phyloP scores from a whole-genome alignment of 2,329 filamentous ascomycete genomes.

The Epichloe festucae region DNA sequence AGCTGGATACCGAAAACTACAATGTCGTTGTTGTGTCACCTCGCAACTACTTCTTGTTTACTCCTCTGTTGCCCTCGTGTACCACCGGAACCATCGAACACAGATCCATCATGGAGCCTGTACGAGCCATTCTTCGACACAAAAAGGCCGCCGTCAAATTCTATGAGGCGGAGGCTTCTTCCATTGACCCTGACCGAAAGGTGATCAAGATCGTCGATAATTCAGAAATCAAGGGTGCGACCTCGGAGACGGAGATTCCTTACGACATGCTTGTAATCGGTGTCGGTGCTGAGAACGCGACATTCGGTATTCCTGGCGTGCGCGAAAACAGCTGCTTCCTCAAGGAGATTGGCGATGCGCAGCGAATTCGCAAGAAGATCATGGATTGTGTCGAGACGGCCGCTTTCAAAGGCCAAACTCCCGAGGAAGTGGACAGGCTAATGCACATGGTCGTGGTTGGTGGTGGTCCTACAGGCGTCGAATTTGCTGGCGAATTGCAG shows the following conservation, averaged over 20 bases:
- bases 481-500: slow-evolving; percentile 95
- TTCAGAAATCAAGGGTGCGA: slow-evolving; percentile 80
- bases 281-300: slow-evolving; percentile 95
- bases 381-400: slow-evolving; percentile 99
- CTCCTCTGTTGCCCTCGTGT: slow-evolving; percentile 89
- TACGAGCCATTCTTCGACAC: slow-evolving; percentile 88
- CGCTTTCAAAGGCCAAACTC: slow-evolving; percentile 88
- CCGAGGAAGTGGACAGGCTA: slow-evolving; percentile 81
- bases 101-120: slow-evolving; percentile 98
- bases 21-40: slow-evolving; percentile 97
- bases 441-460: slow-evolving; percentile 96
- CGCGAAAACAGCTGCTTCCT: slow-evolving; percentile 93
- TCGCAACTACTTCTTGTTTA: slow-evolving; percentile 99
- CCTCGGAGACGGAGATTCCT: slow-evolving; percentile 72
- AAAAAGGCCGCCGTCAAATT: slow-evolving; percentile 90
- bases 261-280: slow-evolving; percentile 98
- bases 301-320: slow-evolving; percentile 93
- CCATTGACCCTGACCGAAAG: slow-evolving; percentile 86
- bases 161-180: slow-evolving; percentile 95
- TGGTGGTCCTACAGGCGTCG: slow-evolving; percentile 90
- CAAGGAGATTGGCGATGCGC: slow-evolving; percentile 95
- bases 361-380: slow-evolving; percentile 93
- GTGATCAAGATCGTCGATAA: slow-evolving; percentile 82
- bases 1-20: slow-evolving; percentile 97
- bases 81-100: slow-evolving; percentile 97